Evolutionary conservation across 139 green algal genomes (phyloP).

Genomic region (Micractinium conductrix): DNA sequence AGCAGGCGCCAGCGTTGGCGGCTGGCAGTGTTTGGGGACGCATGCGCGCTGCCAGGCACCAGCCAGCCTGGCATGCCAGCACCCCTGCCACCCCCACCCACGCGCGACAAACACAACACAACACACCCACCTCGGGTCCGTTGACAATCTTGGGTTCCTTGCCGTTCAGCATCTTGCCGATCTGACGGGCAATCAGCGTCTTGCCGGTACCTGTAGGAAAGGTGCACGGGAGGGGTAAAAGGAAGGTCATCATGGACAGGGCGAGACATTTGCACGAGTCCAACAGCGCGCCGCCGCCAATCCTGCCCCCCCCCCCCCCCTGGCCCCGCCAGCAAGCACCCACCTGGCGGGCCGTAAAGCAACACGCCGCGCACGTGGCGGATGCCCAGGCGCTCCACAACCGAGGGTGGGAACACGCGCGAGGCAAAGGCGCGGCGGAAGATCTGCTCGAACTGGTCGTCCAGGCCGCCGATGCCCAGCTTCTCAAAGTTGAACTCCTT

Average conservation of each 20-base stretch:
- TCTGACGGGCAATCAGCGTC: conserved; percentile 98
- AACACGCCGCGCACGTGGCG: conserved; percentile 96
- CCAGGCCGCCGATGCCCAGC: conserved; percentile 97
- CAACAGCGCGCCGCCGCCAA: background rate
- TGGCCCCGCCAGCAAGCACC: background rate
- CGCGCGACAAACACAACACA: background rate
- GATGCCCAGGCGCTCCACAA: conserved; percentile 94
- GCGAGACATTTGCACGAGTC: background rate
- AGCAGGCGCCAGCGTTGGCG: too few relatives aligned
- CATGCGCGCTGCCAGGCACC: too few relatives aligned
- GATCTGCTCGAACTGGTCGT: conserved; percentile 97
- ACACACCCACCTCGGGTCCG: conserved; percentile 63
- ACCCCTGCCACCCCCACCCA: too few relatives aligned
- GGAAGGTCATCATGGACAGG: background rate
- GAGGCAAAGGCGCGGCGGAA: conserved; percentile 97
- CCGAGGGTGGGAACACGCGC: conserved; percentile 89
- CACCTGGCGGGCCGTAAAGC: conserved; percentile 74
- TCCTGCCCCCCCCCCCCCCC: background rate
- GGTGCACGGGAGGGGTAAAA: background rate
- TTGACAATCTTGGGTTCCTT: conserved; percentile 96
- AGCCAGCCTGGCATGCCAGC: too few relatives aligned
- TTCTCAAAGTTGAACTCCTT: conserved; percentile 95
- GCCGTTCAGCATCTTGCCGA: conserved; percentile 99
- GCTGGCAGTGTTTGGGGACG: too few relatives aligned
- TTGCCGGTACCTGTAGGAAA: conserved; percentile 88